Base-by-base conservation (phyloP, 768 basidiomycete genomes). In the Lentinus brumalis region DNA sequence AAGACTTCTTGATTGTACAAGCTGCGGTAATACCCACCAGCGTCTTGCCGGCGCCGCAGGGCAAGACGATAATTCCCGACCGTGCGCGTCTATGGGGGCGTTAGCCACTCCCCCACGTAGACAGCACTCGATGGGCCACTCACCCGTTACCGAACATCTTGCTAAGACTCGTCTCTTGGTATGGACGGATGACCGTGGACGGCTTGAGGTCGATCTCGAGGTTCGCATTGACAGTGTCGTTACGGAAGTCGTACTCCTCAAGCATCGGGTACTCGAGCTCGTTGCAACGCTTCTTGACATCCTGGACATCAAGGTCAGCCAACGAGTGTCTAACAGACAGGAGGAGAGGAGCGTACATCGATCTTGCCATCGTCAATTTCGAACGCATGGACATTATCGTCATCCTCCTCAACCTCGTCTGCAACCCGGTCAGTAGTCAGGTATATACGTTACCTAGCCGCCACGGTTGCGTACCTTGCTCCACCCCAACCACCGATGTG, bases 101-200 rank as follows among this genome's bases (percentile, higher is more conserved):
- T 58, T 31, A 64, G 67, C 46, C 47, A 59, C 57, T 12, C 54
- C 50, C 42, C 12, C 14, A 32, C 26, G 49, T 32, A 62, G 50
- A 50, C 56, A 52, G 21, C 51, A 45, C 47, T 49, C 50, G 60
- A 12, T 35, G 35, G 53, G 4, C 30, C 12, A 65, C 82, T 56
- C 74, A 94, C 92, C 95, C 97, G 73, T 99, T 98, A 55, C 97
- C 96, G 75, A 99, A 99, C 97, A 99, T 99, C 78, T 99, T 99
- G 66, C 94, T 95, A 45, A 99, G 78, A 71, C 92, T 95, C 55
- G 97, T 99, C 77, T 98, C 96, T 75, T 99, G 97, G 75, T 99
- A 99, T 14, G 97, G 94, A 56, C 97, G 85, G 71, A 99, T 97
- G 62, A 96, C 91, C 2, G 97, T 98, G 39, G 94, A 91, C 3